Conservation (phyloP, 306 rosid genomes). For the Rosa lucieae region DNA sequence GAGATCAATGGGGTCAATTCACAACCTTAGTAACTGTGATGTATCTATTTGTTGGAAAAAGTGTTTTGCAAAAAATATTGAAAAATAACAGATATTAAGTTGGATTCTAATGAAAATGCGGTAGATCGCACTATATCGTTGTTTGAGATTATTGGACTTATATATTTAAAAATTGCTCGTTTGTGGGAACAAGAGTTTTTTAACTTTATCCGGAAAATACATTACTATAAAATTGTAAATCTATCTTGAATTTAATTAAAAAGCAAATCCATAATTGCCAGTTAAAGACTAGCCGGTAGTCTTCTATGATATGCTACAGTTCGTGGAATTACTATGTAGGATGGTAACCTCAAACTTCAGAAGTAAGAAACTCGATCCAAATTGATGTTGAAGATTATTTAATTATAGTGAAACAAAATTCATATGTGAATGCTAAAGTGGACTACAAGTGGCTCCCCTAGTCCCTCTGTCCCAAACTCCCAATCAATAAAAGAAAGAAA, state of each 20-base stretch:
- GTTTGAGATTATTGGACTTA: not conserved
- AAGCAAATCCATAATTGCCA: too few species aligned
- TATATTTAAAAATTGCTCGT: not conserved
- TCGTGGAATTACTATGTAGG: not conserved
- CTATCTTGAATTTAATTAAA: not conserved
- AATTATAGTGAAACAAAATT: not conserved
- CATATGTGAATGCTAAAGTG: not conserved
- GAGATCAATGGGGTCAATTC: not conserved
- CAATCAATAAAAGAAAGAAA: not conserved
- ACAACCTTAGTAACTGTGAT: not conserved
- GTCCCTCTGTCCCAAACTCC: not conserved
- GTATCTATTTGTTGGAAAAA: not conserved
- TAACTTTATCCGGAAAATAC: not conserved
- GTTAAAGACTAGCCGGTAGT: not conserved
- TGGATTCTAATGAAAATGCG: not conserved
- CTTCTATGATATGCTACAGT: not conserved
- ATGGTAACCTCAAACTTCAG: not conserved
- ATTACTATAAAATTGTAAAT: not conserved
- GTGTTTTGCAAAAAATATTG: not conserved
- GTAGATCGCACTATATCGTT: not conserved
- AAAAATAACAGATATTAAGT: not conserved
- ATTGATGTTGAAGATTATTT: not conserved
- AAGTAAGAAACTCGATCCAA: not conserved
- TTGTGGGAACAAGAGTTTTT: not conserved
- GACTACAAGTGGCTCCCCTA: not conserved